These are phyloP conservation scores for Neofusicoccum cordaticola DNA, from an alignment of 2,329 filamentous ascomycete species.

Conservation along the genomic window DNA sequence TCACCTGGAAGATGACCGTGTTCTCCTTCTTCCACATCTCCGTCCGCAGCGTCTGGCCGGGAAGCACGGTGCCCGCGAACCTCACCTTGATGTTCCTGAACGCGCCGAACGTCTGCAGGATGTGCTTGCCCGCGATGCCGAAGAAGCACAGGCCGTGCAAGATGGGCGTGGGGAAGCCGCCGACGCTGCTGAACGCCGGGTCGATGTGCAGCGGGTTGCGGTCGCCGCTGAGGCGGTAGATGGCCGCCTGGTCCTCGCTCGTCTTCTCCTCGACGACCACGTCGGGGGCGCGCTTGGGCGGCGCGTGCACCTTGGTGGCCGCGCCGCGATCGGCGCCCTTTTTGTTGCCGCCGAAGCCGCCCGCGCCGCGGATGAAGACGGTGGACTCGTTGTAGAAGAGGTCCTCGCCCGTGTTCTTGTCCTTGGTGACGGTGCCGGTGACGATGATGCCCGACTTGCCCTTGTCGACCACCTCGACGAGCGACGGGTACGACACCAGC, in stretches of 20 bases:
- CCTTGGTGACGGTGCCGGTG: conserved; percentile 75
- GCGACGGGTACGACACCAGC: conserved; percentile 71
- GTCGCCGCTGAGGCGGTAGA: conserved; percentile 92
- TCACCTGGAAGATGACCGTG: conserved; percentile 79
- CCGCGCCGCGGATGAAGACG: conserved; percentile 87
- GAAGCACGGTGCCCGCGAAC: conserved; percentile 81
- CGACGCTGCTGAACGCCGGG: conserved; percentile 88
- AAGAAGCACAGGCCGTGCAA: conserved; percentile 96
- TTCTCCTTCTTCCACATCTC: conserved; percentile 73
- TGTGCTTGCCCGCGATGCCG: conserved; percentile 85
- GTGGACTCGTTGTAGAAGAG: conserved; percentile 96
- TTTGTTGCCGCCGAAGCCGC: conserved; percentile 81
- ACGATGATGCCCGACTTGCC: conserved; percentile 83
- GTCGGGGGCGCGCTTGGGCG: conserved; percentile 69
- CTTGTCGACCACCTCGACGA: conserved; percentile 96
- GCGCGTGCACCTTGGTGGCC: conserved; percentile 73
- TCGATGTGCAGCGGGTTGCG: conserved; percentile 97
- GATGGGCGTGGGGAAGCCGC: conserved; percentile 91
- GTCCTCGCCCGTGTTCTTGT: conserved; percentile 81
- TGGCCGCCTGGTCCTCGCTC: conserved; percentile 82
- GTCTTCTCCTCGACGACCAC: conserved; percentile 82
- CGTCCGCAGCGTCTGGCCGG: conserved; percentile 82
- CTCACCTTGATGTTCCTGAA: conserved; percentile 92
- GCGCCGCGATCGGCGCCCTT: conserved; percentile 76
- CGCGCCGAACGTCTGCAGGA: conserved; percentile 45